Evolutionary conservation across 345 rosid genomes (phyloP), one percentile per base, ranked within the genome.

Genomic region (Toxicodendron radicans): DNA sequence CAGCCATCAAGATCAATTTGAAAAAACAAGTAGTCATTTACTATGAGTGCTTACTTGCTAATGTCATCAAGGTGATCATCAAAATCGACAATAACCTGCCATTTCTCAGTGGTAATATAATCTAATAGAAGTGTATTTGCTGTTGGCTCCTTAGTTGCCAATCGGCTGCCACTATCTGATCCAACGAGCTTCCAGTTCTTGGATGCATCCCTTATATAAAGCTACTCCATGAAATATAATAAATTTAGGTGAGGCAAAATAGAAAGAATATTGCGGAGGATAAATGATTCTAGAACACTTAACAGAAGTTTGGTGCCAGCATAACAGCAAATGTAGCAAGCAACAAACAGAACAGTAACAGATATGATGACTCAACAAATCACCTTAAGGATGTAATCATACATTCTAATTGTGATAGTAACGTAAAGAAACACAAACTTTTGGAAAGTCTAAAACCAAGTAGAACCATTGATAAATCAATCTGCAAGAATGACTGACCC

Each of bases 31-130:
- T 6, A 43, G 35, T 61, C 51, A 20, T 10, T 1, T 30, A 61
- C 60, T 0, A 11, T 60, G 57, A 2, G 46, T 43, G 75, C 91
- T 85, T 90, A 93, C 99, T 86, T 91, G 85, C 88, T 88, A 41
- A 93, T 76, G 79, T 93, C 91, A 57, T 93, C 99, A 41, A 95
- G 98, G 84, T 93, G 99, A 71, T 93, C 98, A 70, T 95, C 97
- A 74, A 95, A 85, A 81, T 95, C 98, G 24, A 90, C 90, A 48
- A 95, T 74, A 76, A 86, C 88, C 76, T 88, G 88, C 96, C 97
- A 91, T 80, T 93, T 95, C 79, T 78, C 86, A 4, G 95, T 86
- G 52, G 91, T 79, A 69, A 95, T 87, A 77, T 84, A 89, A 85
- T 93, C 99, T 67, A 75, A 72, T 48, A 95, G 73, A 64, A 93